These are phyloP conservation scores for Acanthamoeba pearcei DNA, from an alignment of 208 protist genomes.

Conservation along the genomic window DNA sequence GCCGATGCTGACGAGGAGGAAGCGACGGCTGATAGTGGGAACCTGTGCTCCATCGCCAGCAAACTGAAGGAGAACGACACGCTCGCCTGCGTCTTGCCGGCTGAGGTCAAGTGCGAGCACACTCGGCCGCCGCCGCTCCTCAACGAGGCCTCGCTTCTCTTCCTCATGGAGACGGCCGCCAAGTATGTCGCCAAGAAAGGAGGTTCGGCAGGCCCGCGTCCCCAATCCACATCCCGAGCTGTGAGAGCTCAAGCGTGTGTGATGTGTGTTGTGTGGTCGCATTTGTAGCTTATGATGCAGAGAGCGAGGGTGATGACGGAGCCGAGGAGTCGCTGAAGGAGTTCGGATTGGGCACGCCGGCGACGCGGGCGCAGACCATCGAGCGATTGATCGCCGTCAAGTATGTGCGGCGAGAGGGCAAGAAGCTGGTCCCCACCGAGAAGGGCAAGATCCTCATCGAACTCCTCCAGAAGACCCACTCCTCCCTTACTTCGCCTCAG, in stretches of 20 bases:
- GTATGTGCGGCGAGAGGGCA: constrained; percentile 63
- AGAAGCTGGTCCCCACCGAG: constrained; percentile 68
- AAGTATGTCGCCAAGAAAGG: constrained; percentile 32
- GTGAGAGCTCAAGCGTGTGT: no score
- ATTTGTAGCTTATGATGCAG: not conserved
- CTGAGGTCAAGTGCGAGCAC: not conserved
- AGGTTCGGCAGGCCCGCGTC: not conserved
- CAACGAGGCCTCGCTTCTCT: constrained; percentile 53
- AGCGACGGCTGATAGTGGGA: not conserved
- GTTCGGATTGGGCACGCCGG: constrained; percentile 70
- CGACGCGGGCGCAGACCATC: constrained; percentile 66
- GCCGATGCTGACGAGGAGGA: not conserved
- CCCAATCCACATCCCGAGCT: not conserved
- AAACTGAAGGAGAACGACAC: constrained; percentile 33
- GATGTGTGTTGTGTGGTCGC: not conserved
- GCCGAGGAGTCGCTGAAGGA: constrained; percentile 64
- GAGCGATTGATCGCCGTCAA: constrained; percentile 64
- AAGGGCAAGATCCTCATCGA: constrained; percentile 74
- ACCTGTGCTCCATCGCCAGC: not conserved
- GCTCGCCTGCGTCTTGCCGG: constrained; percentile 64
- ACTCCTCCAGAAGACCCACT: constrained; percentile 55
- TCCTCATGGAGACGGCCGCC: constrained; percentile 71
- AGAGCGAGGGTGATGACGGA: not conserved
- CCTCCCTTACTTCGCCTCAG: constrained; percentile 22
- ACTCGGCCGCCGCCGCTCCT: constrained; percentile 64